Conservation (phyloP, 2,329 filamentous ascomycete species). For the Aspergillus ruber region DNA sequence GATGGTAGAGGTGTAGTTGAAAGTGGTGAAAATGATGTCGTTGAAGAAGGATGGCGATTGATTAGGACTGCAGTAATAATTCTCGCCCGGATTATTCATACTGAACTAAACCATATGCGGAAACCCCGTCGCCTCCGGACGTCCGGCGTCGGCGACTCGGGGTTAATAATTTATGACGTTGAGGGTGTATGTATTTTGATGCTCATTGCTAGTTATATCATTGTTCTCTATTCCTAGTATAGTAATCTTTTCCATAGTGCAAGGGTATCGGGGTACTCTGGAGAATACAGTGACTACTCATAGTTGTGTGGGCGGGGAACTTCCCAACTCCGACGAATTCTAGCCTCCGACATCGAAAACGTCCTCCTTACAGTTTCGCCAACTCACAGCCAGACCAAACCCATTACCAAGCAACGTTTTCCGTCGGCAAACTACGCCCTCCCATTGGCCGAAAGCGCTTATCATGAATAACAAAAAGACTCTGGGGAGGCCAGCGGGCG, state of each 20-base stretch:
- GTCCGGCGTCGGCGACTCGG: conserved; percentile 14
- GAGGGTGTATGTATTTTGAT: neutral
- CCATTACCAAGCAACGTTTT: neutral
- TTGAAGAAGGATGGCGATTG: conserved; percentile 1
- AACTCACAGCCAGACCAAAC: neutral
- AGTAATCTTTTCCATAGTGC: neutral
- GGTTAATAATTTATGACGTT: neutral
- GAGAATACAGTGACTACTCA: too few species aligned
- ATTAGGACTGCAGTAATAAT: neutral
- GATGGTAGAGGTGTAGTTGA: neutral
- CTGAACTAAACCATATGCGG: conserved; percentile 6
- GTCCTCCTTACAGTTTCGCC: neutral
- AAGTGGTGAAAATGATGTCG: neutral
- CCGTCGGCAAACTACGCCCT: neutral
- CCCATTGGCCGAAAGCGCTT: neutral
- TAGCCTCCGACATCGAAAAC: neutral
- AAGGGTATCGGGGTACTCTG: neutral
- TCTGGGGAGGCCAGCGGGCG: neutral
- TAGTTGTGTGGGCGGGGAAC: too few species aligned
- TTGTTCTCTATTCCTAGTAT: neutral
- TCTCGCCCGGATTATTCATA: conserved; percentile 5
- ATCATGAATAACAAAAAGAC: neutral
- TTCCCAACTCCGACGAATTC: neutral
- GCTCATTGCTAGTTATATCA: too few species aligned
- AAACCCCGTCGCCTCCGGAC: conserved; percentile 11